These are phyloP conservation scores for Chaetomium globosum DNA, from an alignment of 2,329 filamentous ascomycete genomes.

Conservation along the genomic window DNA sequence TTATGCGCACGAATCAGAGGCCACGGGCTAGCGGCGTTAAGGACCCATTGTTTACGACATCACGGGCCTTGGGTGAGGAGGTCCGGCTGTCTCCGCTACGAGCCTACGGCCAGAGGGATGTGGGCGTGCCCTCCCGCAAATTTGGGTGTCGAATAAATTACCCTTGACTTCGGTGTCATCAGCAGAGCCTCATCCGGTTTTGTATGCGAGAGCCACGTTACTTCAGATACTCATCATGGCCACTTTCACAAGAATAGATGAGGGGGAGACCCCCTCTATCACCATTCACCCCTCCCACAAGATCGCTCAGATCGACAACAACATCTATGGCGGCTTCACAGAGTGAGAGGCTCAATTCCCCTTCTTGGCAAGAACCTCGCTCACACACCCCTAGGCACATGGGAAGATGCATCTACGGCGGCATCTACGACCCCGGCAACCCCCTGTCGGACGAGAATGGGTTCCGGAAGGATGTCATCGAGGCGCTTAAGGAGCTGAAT, in stretches of 20 bases:
- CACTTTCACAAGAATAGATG: conserved; percentile 69
- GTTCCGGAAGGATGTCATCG: conserved; percentile 77
- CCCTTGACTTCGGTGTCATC: neutral
- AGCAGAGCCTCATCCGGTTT: neutral
- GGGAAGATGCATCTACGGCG: conserved; percentile 85
- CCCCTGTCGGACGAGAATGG: conserved; percentile 72
- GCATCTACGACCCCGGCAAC: conserved; percentile 78
- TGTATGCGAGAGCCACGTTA: conserved; percentile 4
- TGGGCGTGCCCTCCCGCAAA: neutral
- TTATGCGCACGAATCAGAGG: conserved; percentile 23
- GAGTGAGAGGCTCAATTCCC: conserved; percentile 58
- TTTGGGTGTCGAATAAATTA: conserved; percentile 7
- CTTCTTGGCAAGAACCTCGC: neutral
- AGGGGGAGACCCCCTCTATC: conserved; percentile 64
- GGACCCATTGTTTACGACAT: neutral
- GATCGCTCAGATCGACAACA: conserved; percentile 74
- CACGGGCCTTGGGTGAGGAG: neutral
- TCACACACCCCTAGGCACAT: conserved; percentile 64
- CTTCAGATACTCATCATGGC: conserved; percentile 57
- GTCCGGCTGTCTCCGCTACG: neutral
- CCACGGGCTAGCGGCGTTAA: neutral
- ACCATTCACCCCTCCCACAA: conserved; percentile 65
- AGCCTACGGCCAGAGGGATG: neutral
- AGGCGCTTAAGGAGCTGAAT: conserved; percentile 71
- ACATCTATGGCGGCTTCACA: conserved; percentile 82